These are phyloP conservation scores for Tylopilus cervinicoccineus DNA, from an alignment of 768 basidiomycete species.

Conservation along the genomic window DNA sequence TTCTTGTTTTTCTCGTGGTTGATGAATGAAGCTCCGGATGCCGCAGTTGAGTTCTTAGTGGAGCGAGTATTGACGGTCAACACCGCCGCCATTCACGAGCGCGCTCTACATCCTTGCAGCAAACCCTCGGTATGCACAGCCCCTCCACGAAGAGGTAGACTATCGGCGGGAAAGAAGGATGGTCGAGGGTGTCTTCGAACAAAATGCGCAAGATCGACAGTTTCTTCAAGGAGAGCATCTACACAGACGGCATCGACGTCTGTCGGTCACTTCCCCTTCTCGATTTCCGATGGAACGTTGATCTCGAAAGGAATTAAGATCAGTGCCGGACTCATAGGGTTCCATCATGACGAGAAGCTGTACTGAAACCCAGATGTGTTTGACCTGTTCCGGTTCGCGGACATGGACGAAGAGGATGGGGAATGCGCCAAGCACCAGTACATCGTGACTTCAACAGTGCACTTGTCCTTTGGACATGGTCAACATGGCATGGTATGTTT, in stretches of 20 bases:
- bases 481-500: constrained; percentile 6
- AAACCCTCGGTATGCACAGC: neutral
- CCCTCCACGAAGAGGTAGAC: neutral
- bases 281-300: neutral
- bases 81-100: neutral
- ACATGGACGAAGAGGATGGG: too few relatives aligned
- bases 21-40: neutral
- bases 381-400: neutral
- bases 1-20: neutral
- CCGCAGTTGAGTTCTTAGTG: neutral
- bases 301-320: neutral
- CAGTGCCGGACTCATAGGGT: neutral
- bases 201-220: neutral
- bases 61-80: neutral
- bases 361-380: neutral
- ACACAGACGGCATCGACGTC: constrained; percentile 3
- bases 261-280: too few relatives aligned
- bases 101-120: neutral
- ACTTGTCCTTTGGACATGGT: constrained; percentile 36
- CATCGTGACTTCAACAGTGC: constrained; percentile 29
- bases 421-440: too few relatives aligned
- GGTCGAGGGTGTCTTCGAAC: neutral
- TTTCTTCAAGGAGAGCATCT: neutral
- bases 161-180: neutral
- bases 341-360: neutral